Evolutionary conservation across 768 basidiomycete species (phyloP).

Genomic region (Rhizopogon rudus): DNA sequence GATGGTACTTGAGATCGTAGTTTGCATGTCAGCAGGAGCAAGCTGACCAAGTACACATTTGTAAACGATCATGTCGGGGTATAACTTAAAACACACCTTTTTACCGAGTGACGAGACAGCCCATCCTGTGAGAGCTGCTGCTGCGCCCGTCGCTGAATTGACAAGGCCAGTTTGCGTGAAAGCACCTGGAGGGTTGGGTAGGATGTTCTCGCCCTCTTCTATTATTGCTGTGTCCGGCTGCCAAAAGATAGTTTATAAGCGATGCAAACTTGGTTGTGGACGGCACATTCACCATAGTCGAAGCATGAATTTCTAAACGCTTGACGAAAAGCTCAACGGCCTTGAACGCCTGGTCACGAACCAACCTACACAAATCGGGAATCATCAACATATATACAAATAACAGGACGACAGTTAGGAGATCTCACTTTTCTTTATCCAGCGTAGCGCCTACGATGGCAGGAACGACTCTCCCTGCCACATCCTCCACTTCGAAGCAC

Average conservation of each 20-base stretch:
- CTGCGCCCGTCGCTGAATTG: constrained; percentile 86
- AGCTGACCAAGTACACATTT: constrained; percentile 38
- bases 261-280: not conserved
- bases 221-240: constrained; percentile 54
- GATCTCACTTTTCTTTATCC: constrained; percentile 86
- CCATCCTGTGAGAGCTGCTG: constrained; percentile 92
- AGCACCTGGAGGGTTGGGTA: constrained; percentile 24
- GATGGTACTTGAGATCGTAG: constrained; percentile 43
- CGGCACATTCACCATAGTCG: constrained; percentile 62
- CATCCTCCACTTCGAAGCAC: constrained; percentile 81
- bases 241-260: not conserved
- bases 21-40: constrained; percentile 67
- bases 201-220: constrained; percentile 30
- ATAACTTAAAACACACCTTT: constrained; percentile 43
- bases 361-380: constrained; percentile 47
- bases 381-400: not conserved
- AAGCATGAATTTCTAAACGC: constrained; percentile 73
- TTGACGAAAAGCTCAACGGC: constrained; percentile 86
- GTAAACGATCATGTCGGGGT: not conserved
- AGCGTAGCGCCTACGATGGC: constrained; percentile 74
- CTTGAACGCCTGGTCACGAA: constrained; percentile 95
- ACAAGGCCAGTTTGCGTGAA: constrained; percentile 44
- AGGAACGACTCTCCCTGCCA: constrained; percentile 88
- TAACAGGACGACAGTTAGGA: not conserved
- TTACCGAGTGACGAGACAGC: constrained; percentile 88